A percentile compares a stretch with the other conserved stretches of the same genome.
Conservation (phyloP, 1,284 basidiomycete species). For the Pseudozyma sp. region DNA sequence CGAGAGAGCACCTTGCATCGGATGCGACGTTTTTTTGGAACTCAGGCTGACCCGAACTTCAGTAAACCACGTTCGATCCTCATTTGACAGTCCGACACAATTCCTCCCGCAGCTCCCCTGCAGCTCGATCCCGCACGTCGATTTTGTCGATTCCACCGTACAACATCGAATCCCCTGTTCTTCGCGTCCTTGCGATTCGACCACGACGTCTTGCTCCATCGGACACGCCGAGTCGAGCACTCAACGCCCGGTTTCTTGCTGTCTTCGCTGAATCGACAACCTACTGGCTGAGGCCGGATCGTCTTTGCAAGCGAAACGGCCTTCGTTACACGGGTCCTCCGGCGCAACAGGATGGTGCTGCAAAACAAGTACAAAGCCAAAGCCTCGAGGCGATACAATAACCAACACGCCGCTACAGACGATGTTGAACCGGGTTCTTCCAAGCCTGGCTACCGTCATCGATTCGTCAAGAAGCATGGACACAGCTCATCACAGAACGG, state of each 20-base stretch:
- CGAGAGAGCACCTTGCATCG: constrained; percentile 7
- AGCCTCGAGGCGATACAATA: constrained; percentile 62
- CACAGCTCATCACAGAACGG: background rate
- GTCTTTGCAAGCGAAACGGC: constrained; percentile 16
- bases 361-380: constrained; percentile 68
- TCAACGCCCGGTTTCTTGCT: background rate
- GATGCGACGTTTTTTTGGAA: constrained; percentile 7
- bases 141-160: background rate
- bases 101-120: background rate
- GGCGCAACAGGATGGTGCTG: constrained; percentile 55
- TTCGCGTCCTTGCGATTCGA: background rate
- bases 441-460: constrained; percentile 27
- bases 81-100: background rate
- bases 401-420: constrained; percentile 15
- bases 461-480: constrained; percentile 25
- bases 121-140: background rate
- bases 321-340: constrained; percentile 1
- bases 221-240: background rate
- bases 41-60: constrained; percentile 10
- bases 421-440: constrained; percentile 18
- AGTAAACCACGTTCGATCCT: background rate
- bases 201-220: background rate
- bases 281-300: constrained; percentile 12
- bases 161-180: background rate
- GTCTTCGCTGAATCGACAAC: background rate